These are phyloP conservation scores for Phaeosphaeriaceae sp. DNA, from an alignment of 2,329 filamentous ascomycete species.

Conservation along the genomic window DNA sequence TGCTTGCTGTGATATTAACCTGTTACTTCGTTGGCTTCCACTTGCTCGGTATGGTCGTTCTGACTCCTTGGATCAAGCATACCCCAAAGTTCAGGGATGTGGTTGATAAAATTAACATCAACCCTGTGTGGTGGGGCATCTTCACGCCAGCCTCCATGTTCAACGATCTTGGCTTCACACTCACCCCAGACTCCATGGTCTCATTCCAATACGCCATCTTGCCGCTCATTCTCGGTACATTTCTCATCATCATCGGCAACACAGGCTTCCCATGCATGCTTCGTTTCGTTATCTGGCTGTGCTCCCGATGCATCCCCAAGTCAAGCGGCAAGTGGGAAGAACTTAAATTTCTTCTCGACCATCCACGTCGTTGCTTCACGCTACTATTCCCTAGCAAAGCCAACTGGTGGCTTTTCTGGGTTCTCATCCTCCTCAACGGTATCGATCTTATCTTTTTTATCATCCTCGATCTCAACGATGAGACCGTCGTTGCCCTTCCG, in stretches of 20 bases:
- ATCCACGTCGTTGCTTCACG: slow-evolving; percentile 95
- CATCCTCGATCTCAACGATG: slow-evolving; percentile 82
- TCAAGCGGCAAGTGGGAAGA: slow-evolving; percentile 84
- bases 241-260: slow-evolving; percentile 92
- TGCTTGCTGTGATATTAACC: slow-evolving; percentile 77
- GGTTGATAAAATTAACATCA: slow-evolving; percentile 67
- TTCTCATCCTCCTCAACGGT: slow-evolving; percentile 80
- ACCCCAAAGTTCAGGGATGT: slow-evolving; percentile 64
- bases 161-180: slow-evolving; percentile 91
- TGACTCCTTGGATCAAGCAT: slow-evolving; percentile 81
- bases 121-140: slow-evolving; percentile 86
- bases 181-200: slow-evolving; percentile 93
- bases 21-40: slow-evolving; percentile 85
- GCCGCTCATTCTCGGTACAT: slow-evolving; percentile 77
- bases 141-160: slow-evolving; percentile 89
- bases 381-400: slow-evolving; percentile 87
- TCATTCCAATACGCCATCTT: slow-evolving; percentile 82
- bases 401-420: slow-evolving; percentile 95
- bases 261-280: slow-evolving; percentile 96
- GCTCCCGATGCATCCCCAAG: slow-evolving; percentile 69
- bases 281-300: slow-evolving; percentile 87
- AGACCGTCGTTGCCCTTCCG: slow-evolving; percentile 70
- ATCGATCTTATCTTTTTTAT: slow-evolving; percentile 91
- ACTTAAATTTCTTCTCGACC: slow-evolving; percentile 86
- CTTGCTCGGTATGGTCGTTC: slow-evolving; percentile 72